Percentiles rank a stretch among this genome's conserved stretches.
phyloP scores from a whole-genome alignment of 805 yeast species.

The Ogataea chonburiensis region DNA sequence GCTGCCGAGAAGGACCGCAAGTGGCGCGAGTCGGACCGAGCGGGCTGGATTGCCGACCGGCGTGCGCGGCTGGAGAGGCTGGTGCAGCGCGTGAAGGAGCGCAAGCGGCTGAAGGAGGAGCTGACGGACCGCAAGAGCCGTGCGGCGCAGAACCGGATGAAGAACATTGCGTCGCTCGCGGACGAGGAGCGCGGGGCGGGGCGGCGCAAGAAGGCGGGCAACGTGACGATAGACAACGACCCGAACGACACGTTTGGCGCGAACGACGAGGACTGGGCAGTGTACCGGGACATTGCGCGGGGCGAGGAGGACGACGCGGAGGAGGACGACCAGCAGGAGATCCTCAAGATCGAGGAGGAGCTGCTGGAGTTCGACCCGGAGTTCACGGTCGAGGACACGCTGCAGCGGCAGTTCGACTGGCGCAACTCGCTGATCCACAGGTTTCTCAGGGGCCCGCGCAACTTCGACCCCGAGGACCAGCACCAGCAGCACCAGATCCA shows the following conservation, averaged over 20 bases:
- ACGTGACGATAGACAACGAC: conserved; percentile 78
- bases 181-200: conserved; percentile 45
- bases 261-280: conserved; percentile 92
- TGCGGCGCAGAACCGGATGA: conserved; percentile 93
- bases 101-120: conserved; percentile 69
- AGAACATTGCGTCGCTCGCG: conserved; percentile 82
- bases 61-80: conserved; percentile 57
- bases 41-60: conserved; percentile 77
- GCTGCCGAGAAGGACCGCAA: conserved; percentile 64
- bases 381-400: conserved; percentile 81
- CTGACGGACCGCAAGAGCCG: conserved; percentile 84
- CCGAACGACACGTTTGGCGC: conserved; percentile 95
- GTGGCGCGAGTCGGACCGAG: conserved; percentile 74
- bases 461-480: conserved; percentile 76
- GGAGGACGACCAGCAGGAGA: conserved; percentile 65
- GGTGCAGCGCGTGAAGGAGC: conserved; percentile 63
- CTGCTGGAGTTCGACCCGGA: conserved; percentile 80
- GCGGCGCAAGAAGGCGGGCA: conserved; percentile 48
- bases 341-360: conserved; percentile 66
- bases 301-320: conserved; percentile 77
- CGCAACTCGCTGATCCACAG: conserved; percentile 72
- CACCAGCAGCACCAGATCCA: conserved; percentile 90
- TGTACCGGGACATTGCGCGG: conserved; percentile 78
- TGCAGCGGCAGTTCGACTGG: conserved; percentile 85
- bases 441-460: conserved; percentile 87